These are phyloP conservation scores for Tetrahymena thermophila DNA, from an alignment of 73 alveolate genomes.

Conservation along the genomic window DNA sequence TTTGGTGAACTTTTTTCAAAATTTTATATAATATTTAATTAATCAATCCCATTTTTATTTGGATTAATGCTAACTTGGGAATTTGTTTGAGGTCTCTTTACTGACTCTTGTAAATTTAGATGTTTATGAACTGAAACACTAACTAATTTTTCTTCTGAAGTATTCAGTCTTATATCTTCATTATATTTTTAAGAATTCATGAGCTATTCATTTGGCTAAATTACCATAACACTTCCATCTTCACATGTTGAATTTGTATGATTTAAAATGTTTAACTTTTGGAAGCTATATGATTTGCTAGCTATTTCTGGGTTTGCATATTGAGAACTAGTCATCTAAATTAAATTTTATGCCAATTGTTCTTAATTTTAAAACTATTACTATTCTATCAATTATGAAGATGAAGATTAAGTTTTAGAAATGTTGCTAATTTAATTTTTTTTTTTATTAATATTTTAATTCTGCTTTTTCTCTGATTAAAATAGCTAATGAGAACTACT, in stretches of 20 bases:
- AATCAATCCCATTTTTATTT: neutral
- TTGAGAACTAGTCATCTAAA: neutral
- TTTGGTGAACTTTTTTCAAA: neutral
- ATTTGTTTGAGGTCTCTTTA: neutral
- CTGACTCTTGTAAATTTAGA: neutral
- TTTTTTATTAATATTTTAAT: neutral
- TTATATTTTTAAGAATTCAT: neutral
- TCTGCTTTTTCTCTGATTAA: neutral
- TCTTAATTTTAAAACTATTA: neutral
- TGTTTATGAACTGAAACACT: neutral
- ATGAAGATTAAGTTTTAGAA: neutral
- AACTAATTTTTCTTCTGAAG: neutral
- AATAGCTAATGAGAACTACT: neutral
- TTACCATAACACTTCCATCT: neutral
- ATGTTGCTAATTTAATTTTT: neutral
- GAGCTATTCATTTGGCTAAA: neutral
- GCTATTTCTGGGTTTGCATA: neutral
- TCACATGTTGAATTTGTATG: neutral
- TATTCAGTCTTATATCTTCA: neutral
- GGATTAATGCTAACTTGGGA: neutral
- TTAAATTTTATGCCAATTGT: no score
- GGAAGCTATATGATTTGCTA: neutral
- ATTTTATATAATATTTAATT: no score
- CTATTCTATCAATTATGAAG: neutral
- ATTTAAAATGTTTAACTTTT: neutral